phyloP scores from a whole-genome alignment of 148 eudicot species.

The Cornus florida region DNA sequence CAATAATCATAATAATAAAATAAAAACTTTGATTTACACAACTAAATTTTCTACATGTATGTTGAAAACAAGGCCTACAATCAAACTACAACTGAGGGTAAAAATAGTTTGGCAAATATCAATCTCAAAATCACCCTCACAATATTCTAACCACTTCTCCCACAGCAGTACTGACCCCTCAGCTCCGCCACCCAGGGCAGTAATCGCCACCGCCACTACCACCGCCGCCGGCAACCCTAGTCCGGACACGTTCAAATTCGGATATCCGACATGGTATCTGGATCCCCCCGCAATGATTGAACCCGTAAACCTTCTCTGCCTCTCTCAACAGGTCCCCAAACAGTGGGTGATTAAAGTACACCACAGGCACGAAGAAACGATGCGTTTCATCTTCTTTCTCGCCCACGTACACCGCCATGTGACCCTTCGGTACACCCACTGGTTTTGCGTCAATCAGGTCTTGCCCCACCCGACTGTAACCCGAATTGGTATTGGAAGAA shows the following conservation, averaged over 20 bases:
- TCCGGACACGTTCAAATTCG: slow-evolving; percentile 51
- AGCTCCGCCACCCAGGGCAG: slow-evolving; percentile 21
- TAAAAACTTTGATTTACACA: too few species aligned
- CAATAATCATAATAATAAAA: too few species aligned
- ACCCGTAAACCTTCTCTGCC: slow-evolving; percentile 52
- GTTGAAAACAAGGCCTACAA: too few species aligned
- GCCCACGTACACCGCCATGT: slow-evolving; percentile 49
- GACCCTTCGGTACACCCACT: slow-evolving; percentile 47
- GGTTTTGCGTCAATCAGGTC: slow-evolving; percentile 7
- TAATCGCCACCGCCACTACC: slow-evolving; percentile 2
- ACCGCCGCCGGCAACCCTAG: slow-evolving; percentile 42
- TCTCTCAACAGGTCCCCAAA: slow-evolving; percentile 48
- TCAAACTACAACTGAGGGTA: not conserved
- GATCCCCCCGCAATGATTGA: slow-evolving; percentile 50
- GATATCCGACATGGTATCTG: slow-evolving; percentile 54
- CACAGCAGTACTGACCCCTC: not conserved
- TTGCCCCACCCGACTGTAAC: slow-evolving; percentile 29
- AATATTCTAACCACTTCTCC: too few species aligned
- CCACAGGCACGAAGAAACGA: slow-evolving; percentile 50
- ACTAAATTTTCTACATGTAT: too few species aligned
- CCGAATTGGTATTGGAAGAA: slow-evolving; percentile 20
- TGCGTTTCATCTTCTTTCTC: slow-evolving; percentile 29
- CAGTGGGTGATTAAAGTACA: slow-evolving; percentile 59
- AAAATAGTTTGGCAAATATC: too few species aligned
- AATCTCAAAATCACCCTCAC: not conserved